Conservation (phyloP, 257 asterid genomes). For the Solanum pinnatisectum region DNA sequence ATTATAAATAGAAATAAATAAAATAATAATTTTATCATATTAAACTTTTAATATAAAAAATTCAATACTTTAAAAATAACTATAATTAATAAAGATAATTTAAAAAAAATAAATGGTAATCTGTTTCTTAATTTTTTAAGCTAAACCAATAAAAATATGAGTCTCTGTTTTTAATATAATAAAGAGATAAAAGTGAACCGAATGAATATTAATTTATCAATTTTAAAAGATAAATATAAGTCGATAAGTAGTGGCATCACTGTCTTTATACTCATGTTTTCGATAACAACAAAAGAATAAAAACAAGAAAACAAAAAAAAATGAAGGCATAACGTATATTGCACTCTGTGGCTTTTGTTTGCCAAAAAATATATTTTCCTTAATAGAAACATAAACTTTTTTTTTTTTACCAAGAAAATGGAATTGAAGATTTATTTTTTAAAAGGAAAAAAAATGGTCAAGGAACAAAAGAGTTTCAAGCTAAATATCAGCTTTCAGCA, state of each 20-base stretch:
- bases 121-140: background rate
- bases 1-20: too few relatives aligned
- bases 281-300: background rate
- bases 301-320: background rate
- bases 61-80: too few relatives aligned
- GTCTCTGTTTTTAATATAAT: background rate
- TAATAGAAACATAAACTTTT: background rate
- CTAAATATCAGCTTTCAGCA: background rate
- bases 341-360: background rate
- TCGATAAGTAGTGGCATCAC: background rate
- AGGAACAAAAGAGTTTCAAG: background rate
- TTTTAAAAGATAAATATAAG: background rate
- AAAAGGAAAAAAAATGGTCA: background rate
- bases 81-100: too few relatives aligned
- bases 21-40: background rate
- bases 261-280: background rate
- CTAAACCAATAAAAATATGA: background rate
- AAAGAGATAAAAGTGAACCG: accelerated
- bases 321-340: background rate
- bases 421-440: too few relatives aligned
- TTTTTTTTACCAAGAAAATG: too few relatives aligned
- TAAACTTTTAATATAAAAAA: too few relatives aligned
- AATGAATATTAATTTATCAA: background rate
- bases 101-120: background rate
- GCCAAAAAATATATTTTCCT: background rate